These are phyloP conservation scores for Austropuccinia psidii DNA, from an alignment of 1,284 basidiomycete genomes.

Conservation along the genomic window DNA sequence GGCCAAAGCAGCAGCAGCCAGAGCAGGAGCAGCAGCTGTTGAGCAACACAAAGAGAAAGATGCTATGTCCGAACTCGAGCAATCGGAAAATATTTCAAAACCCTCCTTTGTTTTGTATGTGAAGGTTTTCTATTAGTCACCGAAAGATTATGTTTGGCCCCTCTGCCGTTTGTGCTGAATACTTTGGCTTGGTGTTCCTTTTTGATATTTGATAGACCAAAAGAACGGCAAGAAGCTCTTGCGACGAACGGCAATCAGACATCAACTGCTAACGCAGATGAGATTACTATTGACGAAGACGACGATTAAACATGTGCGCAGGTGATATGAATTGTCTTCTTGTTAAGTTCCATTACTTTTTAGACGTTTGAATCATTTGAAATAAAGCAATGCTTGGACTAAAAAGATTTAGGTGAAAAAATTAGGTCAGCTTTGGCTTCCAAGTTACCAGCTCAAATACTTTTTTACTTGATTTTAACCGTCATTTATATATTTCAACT, in stretches of 20 bases:
- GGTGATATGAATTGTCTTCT: too few relatives aligned
- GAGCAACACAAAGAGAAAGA: constrained; percentile 48
- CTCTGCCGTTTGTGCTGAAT: too few relatives aligned
- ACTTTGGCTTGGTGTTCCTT: too few relatives aligned
- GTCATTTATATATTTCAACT: too few relatives aligned
- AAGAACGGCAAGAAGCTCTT: constrained; percentile 18
- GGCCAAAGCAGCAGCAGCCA: constrained; percentile 52
- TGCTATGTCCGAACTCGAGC: constrained; percentile 55
- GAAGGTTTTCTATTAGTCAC: not conserved
- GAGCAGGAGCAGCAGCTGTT: constrained; percentile 51
- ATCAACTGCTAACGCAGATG: constrained; percentile 37
- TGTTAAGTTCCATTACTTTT: too few relatives aligned
- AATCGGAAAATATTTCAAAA: constrained; percentile 44
- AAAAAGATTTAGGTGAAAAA: too few relatives aligned
- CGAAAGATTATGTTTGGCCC: not conserved
- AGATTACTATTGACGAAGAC: constrained; percentile 40
- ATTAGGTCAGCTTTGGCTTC: too few relatives aligned
- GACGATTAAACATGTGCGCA: too few relatives aligned
- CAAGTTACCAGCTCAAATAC: too few relatives aligned
- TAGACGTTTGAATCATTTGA: too few relatives aligned
- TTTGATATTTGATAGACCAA: not conserved
- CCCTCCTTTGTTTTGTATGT: constrained; percentile 40
- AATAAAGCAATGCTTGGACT: too few relatives aligned
- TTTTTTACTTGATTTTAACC: too few relatives aligned
- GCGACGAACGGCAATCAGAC: not conserved